A percentile compares a stretch with the other conserved stretches of the same genome.
These are phyloP conservation scores for Fistulinella prunicolor DNA, from an alignment of 768 basidiomycete species.

Conservation along the genomic window DNA sequence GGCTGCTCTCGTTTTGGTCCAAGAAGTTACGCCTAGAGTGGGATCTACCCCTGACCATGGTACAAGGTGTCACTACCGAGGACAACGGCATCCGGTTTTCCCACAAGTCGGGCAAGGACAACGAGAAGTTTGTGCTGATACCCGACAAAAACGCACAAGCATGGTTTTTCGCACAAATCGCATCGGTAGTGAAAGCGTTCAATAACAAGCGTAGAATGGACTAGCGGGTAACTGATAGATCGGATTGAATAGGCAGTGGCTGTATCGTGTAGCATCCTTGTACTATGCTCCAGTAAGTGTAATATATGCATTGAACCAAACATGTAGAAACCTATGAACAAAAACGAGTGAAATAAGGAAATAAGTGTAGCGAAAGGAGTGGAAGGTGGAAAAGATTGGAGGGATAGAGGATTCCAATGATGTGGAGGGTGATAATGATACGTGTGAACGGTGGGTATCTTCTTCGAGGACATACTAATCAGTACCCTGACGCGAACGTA, in stretches of 20 bases:
- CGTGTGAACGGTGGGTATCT: conserved; percentile 26
- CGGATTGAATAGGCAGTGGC: conserved; percentile 8
- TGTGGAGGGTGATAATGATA: conserved; percentile 20
- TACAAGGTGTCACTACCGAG: conserved; percentile 86
- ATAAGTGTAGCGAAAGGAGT: conserved; percentile 17
- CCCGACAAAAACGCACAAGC: conserved; percentile 69
- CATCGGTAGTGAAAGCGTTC: conserved; percentile 71
- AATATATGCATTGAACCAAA: conserved; percentile 29
- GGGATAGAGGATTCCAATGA: conserved; percentile 14
- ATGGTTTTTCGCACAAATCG: conserved; percentile 81
- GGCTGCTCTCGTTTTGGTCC: conserved; percentile 82
- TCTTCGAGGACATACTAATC: conserved; percentile 19
- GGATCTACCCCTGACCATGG: conserved; percentile 85
- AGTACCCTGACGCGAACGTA: conserved; percentile 18
- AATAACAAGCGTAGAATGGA: conserved; percentile 77
- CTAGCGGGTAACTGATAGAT: conserved; percentile 21
- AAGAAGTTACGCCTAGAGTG: conserved; percentile 83
- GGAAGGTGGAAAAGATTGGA: conserved; percentile 17
- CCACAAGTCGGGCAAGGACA: conserved; percentile 71
- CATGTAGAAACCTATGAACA: conserved; percentile 20
- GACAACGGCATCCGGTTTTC: conserved; percentile 88
- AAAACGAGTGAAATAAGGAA: conserved; percentile 23
- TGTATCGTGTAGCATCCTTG: conserved; percentile 25
- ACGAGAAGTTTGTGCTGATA: conserved; percentile 75
- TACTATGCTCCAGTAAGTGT: conserved; percentile 22